phyloP scores from a whole-genome alignment of 169 alveolate genomes.

The Plasmodium gonderi region DNA sequence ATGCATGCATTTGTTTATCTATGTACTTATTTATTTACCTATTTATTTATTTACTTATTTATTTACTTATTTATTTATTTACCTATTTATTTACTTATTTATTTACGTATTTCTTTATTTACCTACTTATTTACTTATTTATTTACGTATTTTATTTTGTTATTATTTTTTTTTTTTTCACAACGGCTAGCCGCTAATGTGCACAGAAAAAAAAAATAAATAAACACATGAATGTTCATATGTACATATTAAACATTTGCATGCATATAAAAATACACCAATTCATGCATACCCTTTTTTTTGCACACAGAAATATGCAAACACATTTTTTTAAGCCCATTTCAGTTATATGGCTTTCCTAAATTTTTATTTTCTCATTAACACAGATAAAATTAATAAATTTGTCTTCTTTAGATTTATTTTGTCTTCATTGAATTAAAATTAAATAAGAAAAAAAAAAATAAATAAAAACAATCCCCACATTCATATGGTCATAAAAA shows the following conservation, averaged over 20 bases:
- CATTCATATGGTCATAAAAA: background rate
- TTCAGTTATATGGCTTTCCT: background rate
- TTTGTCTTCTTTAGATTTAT: background rate
- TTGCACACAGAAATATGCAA: background rate
- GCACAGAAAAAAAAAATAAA: background rate
- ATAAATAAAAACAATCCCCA: background rate
- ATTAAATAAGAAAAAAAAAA: conserved; percentile 22
- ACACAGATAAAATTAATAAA: background rate
- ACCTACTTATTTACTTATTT: too few relatives aligned
- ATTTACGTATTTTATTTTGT: too few relatives aligned
- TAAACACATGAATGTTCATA: background rate
- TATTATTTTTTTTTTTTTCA: background rate
- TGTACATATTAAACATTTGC: background rate
- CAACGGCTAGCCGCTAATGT: background rate
- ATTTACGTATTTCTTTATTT: too few relatives aligned
- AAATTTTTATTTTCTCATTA: background rate
- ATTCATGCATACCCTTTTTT: too few relatives aligned
- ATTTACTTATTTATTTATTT: too few relatives aligned
- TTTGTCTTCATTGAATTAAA: background rate
- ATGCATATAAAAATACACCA: background rate
- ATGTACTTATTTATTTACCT: too few relatives aligned
- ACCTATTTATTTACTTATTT: too few relatives aligned
- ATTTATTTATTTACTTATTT: too few relatives aligned
- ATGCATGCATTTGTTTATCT: too few relatives aligned
- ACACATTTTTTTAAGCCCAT: background rate